Base-by-base conservation (phyloP, 495 filamentous ascomycete genomes). In the Daldinia decipiens region DNA sequence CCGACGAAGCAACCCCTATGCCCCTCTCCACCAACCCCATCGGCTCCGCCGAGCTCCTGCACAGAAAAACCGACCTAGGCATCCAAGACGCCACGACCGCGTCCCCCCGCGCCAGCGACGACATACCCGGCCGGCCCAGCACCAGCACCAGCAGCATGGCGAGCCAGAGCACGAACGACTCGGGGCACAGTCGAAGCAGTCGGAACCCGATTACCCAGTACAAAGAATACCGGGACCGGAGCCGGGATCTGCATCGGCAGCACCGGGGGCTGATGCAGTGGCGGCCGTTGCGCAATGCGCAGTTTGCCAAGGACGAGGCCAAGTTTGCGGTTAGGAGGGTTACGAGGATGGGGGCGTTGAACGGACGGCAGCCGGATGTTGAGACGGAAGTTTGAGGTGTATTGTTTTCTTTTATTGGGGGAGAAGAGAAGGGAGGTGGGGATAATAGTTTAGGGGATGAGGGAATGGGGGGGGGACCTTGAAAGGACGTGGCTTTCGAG, bases 181-280 rank as follows among this genome's bases (percentile, higher is more conserved):
- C 74, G 31, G 62, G 62, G 34, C 57, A 70, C 56, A 70, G 59
- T 38, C 55, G 27, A 0, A 78, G 74, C 54, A 80, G 77, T 70
- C 79, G 74, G 62, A 83, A 82, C 61, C 83, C 84, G 2, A 76
- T 83, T 56, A 77, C 79, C 70, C 73, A 79, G 68, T 84, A 83
- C 68, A 81, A 79, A 66, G 82, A 84, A 66, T 90, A 90, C 74
- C 85, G 83, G 77, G 81, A 81, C 43, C 65, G 77, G 29, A 85
- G 82, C 69, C 67, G 83, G 58, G 84, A 88, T 26, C 77, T 91
- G 69, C 87, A 91, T 71, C 79, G 91, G 13, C 90, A 91, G 79
- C 89, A 92, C 67, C 81, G 90, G 36, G 91, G 90, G 9, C 63
- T 91, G 71, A 92, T 92, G 89, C 90, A 92, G 76, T 93, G 91